Conservation (phyloP, 1,139 yeast species). For the Sugiyamaella japonica region DNA sequence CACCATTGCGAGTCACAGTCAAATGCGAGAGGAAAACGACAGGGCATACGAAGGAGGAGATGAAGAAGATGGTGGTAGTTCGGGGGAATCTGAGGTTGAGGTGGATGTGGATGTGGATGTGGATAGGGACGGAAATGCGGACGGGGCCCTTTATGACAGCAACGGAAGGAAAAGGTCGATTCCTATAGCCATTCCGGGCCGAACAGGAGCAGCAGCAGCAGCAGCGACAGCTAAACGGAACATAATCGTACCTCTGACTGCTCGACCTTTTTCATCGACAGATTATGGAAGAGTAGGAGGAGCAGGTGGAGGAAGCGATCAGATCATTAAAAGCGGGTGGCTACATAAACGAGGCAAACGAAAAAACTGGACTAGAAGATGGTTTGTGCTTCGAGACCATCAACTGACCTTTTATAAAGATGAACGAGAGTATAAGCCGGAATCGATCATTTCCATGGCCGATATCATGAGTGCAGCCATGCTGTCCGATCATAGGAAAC, state of each 20-base stretch:
- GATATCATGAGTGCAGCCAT: constrained; percentile 44
- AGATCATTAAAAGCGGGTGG: constrained; percentile 38
- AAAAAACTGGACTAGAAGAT: constrained; percentile 50
- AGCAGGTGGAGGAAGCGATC: constrained; percentile 4
- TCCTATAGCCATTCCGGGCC: constrained; percentile 3
- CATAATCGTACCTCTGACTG: neutral
- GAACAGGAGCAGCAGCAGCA: neutral
- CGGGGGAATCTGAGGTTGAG: constrained; percentile 7
- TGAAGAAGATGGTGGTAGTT: constrained; percentile 13
- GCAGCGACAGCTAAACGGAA: neutral
- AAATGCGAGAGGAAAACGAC: constrained; percentile 6
- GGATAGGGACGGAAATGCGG: neutral
- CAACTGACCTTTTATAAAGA: constrained; percentile 62
- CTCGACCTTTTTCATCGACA: neutral
- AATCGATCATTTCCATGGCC: constrained; percentile 46
- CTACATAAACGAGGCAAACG: constrained; percentile 36
- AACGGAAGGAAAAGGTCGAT: neutral
- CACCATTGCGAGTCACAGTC: neutral
- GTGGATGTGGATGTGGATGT: neutral
- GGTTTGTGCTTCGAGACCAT: constrained; percentile 60
- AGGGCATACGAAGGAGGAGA: constrained; percentile 13
- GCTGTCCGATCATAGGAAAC: constrained; percentile 43
- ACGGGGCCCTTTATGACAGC: neutral
- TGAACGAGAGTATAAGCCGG: constrained; percentile 56
- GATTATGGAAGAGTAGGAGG: neutral